Conservation (phyloP, 768 basidiomycete genomes). For the Kwoniella botswanensis region DNA sequence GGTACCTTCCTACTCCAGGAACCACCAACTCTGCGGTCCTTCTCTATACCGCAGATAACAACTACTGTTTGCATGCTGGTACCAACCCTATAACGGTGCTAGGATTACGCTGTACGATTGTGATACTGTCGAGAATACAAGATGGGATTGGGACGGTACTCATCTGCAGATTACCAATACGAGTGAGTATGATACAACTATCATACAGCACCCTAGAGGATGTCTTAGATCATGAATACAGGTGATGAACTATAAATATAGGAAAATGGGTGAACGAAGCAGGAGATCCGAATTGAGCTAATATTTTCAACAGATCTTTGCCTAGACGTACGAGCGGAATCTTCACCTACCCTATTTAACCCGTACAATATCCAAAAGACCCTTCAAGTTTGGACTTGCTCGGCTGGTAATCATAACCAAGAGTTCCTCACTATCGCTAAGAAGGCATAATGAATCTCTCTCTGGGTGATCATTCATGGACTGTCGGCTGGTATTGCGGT, state of each 20-base stretch:
- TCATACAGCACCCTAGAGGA: neutral
- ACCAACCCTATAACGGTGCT: slow-evolving; percentile 4
- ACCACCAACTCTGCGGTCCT: neutral
- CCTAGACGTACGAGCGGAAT: slow-evolving; percentile 17
- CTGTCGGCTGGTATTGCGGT: no score
- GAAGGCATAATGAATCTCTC: neutral
- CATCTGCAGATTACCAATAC: neutral
- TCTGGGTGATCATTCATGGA: neutral
- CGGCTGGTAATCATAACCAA: slow-evolving; percentile 29
- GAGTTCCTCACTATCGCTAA: slow-evolving; percentile 8
- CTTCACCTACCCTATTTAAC: slow-evolving; percentile 1
- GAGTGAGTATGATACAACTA: neutral
- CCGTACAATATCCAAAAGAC: slow-evolving; percentile 8
- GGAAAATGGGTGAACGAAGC: no score
- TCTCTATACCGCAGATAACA: slow-evolving; percentile 13
- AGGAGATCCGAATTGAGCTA: no score
- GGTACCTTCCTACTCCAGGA: neutral
- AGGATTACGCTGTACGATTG: slow-evolving; percentile 1
- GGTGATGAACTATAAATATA: no score
- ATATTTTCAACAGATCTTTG: slow-evolving; percentile 4
- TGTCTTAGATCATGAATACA: no score
- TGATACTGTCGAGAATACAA: slow-evolving; percentile 1
- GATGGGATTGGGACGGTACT: slow-evolving; percentile 13
- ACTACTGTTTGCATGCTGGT: slow-evolving; percentile 25
- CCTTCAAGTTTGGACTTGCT: slow-evolving; percentile 22